Base-by-base conservation (phyloP, 495 filamentous ascomycete species). In the Cairneyella variabilis region DNA sequence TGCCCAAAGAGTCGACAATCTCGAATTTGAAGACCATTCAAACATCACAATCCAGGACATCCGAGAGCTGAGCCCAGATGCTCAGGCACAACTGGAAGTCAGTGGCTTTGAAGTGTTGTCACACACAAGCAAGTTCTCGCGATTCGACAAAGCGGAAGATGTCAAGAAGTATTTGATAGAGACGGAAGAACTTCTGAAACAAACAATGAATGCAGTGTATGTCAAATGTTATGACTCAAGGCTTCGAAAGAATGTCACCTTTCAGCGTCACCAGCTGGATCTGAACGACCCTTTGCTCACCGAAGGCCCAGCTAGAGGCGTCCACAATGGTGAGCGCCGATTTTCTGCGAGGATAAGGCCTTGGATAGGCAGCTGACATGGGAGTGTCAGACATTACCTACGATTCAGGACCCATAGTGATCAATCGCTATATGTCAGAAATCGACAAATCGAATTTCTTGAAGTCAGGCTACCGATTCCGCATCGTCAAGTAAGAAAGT, bases 281-380 rank as follows among this genome's bases (percentile, higher is more conserved):
- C 20, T 59, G 1, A 41, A 41, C 10, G 56, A 59, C 46, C 56
- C 50, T 5, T 26, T 59, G 10, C 18, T 34, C 3, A 45, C 21
- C 4, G 56, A 59, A 46, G 56, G 56, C 2, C 56, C 56, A 17
- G 56, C 56, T 25, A 44, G 56, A 8, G 56, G 56, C 1, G 56
- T 41, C 21, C 56, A 59, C 30, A 54, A 54, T 51, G 56, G 56
- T 58, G 9, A 16, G 34, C n/a, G n/a, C n/a, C n/a, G n/a, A n/a
- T n/a, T n/a, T n/a, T n/a, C n/a, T n/a, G n/a, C n/a, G n/a, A n/a
- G n/a, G n/a, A n/a, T n/a, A n/a, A n/a, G n/a, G n/a, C n/a, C n/a
- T n/a, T n/a, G n/a, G n/a, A n/a, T n/a, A n/a, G n/a, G n/a, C n/a
- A n/a, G n/a, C n/a, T n/a, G n/a, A n/a, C n/a, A n/a, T n/a, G n/a